A percentile compares a stretch with the other conserved stretches of the same genome.
Conservation (phyloP, 768 basidiomycete species). For the Podaxis rugospora region DNA sequence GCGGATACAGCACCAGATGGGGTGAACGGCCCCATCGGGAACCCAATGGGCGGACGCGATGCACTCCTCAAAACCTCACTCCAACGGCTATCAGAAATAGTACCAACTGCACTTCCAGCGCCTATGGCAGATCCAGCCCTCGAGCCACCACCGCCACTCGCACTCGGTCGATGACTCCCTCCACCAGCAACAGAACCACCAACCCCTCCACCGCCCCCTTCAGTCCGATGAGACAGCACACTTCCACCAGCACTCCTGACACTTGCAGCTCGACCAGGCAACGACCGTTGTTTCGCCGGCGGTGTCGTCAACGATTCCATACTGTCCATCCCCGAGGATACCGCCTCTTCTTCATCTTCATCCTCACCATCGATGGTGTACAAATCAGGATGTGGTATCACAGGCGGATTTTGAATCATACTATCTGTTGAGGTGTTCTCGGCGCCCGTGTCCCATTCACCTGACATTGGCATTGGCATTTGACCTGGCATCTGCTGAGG, state of each 20-base stretch:
- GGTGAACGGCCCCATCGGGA: not conserved
- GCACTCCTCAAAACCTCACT: not conserved
- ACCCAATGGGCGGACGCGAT: not conserved
- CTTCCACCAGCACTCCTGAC: slow-evolving; percentile 1
- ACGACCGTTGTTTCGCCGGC: slow-evolving; percentile 6
- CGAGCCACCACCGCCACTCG: not conserved
- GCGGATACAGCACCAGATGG: not conserved
- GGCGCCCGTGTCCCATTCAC: not conserved
- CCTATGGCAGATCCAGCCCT: not conserved
- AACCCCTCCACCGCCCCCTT: not conserved
- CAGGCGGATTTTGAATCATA: not conserved
- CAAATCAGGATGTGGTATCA: slow-evolving; percentile 1
- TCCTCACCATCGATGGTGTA: slow-evolving; percentile 7
- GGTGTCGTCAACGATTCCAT: slow-evolving; percentile 28
- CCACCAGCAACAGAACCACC: not conserved
- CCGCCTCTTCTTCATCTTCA: slow-evolving; percentile 24
- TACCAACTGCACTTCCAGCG: not conserved
- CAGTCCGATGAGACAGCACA: not conserved
- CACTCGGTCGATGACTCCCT: not conserved
- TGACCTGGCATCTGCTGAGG: not conserved
- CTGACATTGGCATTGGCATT: no score
- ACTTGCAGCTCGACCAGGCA: slow-evolving; percentile 1
- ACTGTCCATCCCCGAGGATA: slow-evolving; percentile 25
- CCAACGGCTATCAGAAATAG: not conserved
- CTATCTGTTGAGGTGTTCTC: slow-evolving; percentile 8